Evolutionary conservation across 192 early-diverging fungal genomes (phyloP), one percentile per base, ranked within the genome.

Genomic region (Dissophora globulifera): DNA sequence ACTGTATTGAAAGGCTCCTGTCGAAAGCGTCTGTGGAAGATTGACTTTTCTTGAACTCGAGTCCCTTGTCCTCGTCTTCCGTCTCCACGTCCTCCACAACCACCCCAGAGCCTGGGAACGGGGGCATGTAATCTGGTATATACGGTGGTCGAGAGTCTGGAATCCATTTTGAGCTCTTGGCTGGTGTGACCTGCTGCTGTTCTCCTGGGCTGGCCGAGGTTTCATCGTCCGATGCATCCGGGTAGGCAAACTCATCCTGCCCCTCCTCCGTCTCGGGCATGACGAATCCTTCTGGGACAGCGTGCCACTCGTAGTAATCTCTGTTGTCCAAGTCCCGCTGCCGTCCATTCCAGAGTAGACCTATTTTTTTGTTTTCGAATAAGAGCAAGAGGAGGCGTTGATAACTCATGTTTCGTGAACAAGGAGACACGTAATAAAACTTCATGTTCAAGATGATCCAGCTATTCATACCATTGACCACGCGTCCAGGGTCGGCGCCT

Each of bases 401-500:
- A n/a, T n/a, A n/a, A n/a, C n/a, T n/a, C n/a, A n/a, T 40, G 13
- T 40, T 13, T 7, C 38, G 13, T 10, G 38, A 13, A 40, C 38
- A 12, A 30, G 6, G 2, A 50, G 3, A 3, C 16, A 38, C 7
- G 0, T 19, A 16, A 16, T 13, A 29, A 57, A 42, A 22, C 4
- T 30, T 29, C 55, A n/a, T 53, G 16, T 13, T 40, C 38, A 40
- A 40, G 13, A 53, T 32, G 4, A 19, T 3, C 8, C 13, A 53
- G 2, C 51, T 0, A 3, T 15, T 12, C 57, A 51, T 79, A 86
- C 84, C 82, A 64, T 70, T 51, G 15, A 86, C 27, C 19, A 81
- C 58, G 32, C 66, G 67, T 12, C 82, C 79, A 8, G 84, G 84
- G 71, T 86, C 82, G 1, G 78, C 78, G 40, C 72, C 74, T 15